Evolutionary conservation across 2,329 filamentous ascomycete genomes (phyloP), one percentile per base, ranked within the genome.

Genomic region (Botrytis medusae): DNA sequence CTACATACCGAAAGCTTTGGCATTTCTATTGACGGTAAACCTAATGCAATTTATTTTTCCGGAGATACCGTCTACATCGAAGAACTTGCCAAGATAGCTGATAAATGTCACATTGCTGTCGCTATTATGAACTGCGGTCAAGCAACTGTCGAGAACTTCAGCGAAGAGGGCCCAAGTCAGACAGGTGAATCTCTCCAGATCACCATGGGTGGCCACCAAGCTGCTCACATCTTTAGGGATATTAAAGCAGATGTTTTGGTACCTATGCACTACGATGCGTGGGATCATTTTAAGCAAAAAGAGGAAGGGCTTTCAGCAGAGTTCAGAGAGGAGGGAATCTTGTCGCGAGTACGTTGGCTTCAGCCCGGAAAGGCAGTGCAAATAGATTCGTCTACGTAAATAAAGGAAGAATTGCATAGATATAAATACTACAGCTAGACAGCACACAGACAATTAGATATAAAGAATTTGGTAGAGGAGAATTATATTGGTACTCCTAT

Each of bases 41-140:
- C 51, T 12, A 54, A 69, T 10, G 65, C 65, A 5, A 40, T 69
- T 10, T 69, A 57, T 32, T 69, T 69, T 32, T 37, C 46, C 18
- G 65, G 65, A 20, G 65, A 69, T 29, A 69, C 65, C 9, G 65
- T 69, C 20, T 59, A 54, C 12, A 40, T 69, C 12, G 65, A 69
- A 25, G 65, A 40, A 10, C 29, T 69, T n/a, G 32, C 29, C 20
- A 37, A 37, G 65, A 59, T 69, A 12, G 9, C 29, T 3, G 46
- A 69, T 14, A 42, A 59, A 20, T 69, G 25, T 25, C 65, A 69
- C 32, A 57, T 69, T 9, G 46, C 37, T 22, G 20, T 59, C n/a
- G 48, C 65, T 1, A 32, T 69, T 25, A 29, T 54, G 51, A n/a
- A n/a, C n/a, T n/a, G 25, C 9, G 51, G 51, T 29, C 14, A 25